Evolutionary conservation across 805 yeast genomes (phyloP), one percentile per base, ranked within the genome.

Genomic region (Yarrowia bubula): DNA sequence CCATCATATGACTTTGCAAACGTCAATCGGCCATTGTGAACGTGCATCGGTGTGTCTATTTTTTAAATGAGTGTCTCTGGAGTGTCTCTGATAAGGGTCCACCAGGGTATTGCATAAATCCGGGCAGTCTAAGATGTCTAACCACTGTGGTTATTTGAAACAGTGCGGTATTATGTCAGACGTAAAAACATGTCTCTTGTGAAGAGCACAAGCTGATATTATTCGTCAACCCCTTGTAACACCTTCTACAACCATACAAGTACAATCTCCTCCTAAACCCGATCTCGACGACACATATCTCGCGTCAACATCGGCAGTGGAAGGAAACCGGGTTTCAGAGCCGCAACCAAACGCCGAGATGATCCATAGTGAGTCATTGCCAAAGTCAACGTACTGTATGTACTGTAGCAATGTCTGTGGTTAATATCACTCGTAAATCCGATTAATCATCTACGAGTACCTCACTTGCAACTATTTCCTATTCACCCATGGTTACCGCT

Each of bases 221-320:
- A 46, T 46, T 17, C 8, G 6, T 31, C 47, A 4, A 15, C 14
- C 5, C 28, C 28, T 22, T 5, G 5, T 22, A 22, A 22, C 28
- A 22, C 28, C 28, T 22, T 3, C 5, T 22, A 3, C 28, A 22
- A 22, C 4, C 28, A 22, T 22, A 22, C 28, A n/a, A n/a, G n/a
- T n/a, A n/a, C n/a, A n/a, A n/a, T n/a, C n/a, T n/a, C 28, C 28
- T 22, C 28, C 28, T 22, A 22, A 22, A 22, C 28, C 28, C 53
- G 53, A 47, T 46, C 33, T 46, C 51, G 8, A 35, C 37, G 51
- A 15, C 10, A n/a, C 11, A 15, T 15, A 32, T 47, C 53, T 47
- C 53, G 39, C 53, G 15, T 51, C 35, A 22, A 50, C 42, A 51
- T 51, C 58, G 58, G 58, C 58, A 50, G 58, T 51, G 58, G 58